phyloP scores from a whole-genome alignment of 2,329 filamentous ascomycete genomes.

The Chaetomiaceae sp. region DNA sequence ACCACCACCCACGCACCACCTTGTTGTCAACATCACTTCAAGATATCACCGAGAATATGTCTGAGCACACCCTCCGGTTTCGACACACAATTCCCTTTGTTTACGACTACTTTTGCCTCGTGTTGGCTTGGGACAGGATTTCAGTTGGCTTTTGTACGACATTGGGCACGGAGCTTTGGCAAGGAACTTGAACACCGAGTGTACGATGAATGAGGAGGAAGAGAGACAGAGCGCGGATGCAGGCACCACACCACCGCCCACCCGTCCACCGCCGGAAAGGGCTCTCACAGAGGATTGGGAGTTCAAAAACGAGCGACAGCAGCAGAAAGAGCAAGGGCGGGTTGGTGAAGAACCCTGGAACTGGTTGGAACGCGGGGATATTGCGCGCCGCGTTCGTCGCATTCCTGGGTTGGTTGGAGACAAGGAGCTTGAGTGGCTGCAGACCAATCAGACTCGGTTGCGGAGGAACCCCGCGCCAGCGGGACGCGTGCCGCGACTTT shows the following conservation, averaged over 20 bases:
- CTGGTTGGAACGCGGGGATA: neutral
- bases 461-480: constrained; percentile 18
- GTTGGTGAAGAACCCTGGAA: neutral
- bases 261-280: too few relatives aligned
- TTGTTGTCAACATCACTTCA: neutral
- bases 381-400: too few relatives aligned
- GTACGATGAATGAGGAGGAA: constrained; percentile 10
- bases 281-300: too few relatives aligned
- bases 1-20: neutral
- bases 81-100: constrained; percentile 7
- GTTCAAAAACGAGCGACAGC: neutral
- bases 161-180: neutral
- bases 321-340: neutral
- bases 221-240: too few relatives aligned
- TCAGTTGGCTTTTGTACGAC: neutral
- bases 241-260: too few relatives aligned
- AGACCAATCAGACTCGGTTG: constrained; percentile 16
- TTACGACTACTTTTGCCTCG: constrained; percentile 2
- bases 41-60: constrained; percentile 2
- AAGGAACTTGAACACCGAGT: neutral
- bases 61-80: neutral
- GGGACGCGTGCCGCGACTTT: constrained; percentile 19
- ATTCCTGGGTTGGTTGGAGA: constrained; percentile 5
- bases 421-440: neutral
- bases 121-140: neutral